Evolutionary conservation across 352 stramenopile species (phyloP).

Genomic region (Phytopythium chamaehyphon): DNA sequence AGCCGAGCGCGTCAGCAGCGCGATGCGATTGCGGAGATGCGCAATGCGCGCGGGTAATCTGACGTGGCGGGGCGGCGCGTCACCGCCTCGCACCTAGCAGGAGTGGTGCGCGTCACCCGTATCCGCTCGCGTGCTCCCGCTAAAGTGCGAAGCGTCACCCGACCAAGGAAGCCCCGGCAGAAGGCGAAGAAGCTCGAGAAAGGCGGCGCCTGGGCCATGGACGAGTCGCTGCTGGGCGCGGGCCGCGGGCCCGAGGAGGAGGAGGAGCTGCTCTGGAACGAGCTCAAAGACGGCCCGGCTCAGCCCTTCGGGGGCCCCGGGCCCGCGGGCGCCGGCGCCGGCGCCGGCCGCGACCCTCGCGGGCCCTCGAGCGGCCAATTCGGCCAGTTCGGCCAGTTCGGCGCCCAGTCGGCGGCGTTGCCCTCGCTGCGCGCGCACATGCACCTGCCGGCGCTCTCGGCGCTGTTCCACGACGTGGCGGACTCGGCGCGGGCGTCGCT

Average conservation of each 20-base stretch:
- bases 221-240: slow-evolving; percentile 57
- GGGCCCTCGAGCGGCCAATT: too few species aligned
- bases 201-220: slow-evolving; percentile 29
- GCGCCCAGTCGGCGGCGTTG: slow-evolving; percentile 16
- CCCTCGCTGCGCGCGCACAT: slow-evolving; percentile 65
- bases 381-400: background rate
- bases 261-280: slow-evolving; percentile 79
- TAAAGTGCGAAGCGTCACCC: slow-evolving; percentile 1
- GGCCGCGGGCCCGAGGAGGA: slow-evolving; percentile 40
- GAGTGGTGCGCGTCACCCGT: background rate
- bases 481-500: slow-evolving; percentile 49
- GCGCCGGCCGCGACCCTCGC: too few species aligned
- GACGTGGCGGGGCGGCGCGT: too few species aligned
- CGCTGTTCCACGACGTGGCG: slow-evolving; percentile 62
- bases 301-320: slow-evolving; percentile 22
- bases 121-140: slow-evolving; percentile 1
- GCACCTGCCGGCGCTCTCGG: slow-evolving; percentile 75
- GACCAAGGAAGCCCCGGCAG: too few species aligned
- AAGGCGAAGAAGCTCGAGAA: slow-evolving; percentile 4
- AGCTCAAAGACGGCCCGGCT: slow-evolving; percentile 52
- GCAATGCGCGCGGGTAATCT: too few species aligned
- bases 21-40: too few species aligned
- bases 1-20: background rate
- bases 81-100: background rate
- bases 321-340: too few species aligned